A percentile compares a stretch with the other conserved stretches of the same genome.
Conservation (phyloP, 495 filamentous ascomycete species). For the Chaetomium fimeti region DNA sequence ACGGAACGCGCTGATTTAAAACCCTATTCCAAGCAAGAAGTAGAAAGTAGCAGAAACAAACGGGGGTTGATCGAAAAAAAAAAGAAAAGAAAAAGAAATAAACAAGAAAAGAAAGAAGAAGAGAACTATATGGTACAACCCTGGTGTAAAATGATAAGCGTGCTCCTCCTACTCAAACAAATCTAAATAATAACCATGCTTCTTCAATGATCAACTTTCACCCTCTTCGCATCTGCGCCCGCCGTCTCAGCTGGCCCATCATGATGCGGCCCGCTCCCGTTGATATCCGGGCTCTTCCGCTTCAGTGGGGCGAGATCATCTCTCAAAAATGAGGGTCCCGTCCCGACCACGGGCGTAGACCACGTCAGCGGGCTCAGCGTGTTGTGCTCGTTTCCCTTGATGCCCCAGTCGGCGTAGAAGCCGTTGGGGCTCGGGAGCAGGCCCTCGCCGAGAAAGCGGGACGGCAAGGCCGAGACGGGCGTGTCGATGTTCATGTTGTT, state of each 20-base stretch:
- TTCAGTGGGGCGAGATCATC: conserved; percentile 47
- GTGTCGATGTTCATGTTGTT: conserved; percentile 93
- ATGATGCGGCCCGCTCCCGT: conserved; percentile 35
- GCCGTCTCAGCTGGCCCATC: conserved; percentile 33
- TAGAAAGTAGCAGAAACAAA: not conserved
- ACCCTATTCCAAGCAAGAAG: not conserved
- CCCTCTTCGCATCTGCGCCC: conserved; percentile 45
- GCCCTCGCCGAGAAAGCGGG: conserved; percentile 79
- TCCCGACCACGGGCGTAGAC: conserved; percentile 76
- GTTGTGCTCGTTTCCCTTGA: conserved; percentile 65
- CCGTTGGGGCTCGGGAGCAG: conserved; percentile 82
- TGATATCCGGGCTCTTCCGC: conserved; percentile 51
- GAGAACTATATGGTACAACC: conserved; percentile 8
- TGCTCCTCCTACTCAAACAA: not conserved
- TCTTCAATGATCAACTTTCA: conserved; percentile 41
- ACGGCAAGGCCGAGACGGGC: conserved; percentile 94
- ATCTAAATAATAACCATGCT: not conserved
- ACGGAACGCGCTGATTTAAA: not conserved
- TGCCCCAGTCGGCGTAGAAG: conserved; percentile 90
- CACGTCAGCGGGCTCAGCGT: conserved; percentile 90
- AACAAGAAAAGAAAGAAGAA: not conserved
- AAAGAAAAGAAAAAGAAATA: not conserved
- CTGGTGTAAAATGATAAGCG: not conserved
- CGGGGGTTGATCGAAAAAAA: not conserved
- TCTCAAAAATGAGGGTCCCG: conserved; percentile 65